Base-by-base conservation (phyloP, 2,329 filamentous ascomycete genomes). In the Aureobasidium sp. region DNA sequence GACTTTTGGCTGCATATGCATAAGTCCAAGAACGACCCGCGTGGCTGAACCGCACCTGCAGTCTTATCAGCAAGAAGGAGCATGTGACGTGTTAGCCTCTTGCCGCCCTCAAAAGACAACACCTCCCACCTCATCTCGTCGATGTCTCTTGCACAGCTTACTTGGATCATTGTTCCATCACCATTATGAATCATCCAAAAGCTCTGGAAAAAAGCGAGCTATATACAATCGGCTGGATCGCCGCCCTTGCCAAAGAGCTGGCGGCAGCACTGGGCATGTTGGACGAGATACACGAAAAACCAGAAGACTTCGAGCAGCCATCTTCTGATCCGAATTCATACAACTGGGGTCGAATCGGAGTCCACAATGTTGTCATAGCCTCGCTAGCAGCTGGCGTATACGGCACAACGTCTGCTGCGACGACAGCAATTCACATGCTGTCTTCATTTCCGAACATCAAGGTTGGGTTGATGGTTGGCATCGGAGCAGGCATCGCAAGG, bases 391-490 rank as follows among this genome's bases (percentile, higher is more conserved):
- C 20, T 9, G 66, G 67, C 1, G 14, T 27, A 0, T 52, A 56
- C 11, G 66, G 66, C 1, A 63, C 55, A 0, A 60, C 44, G 2
- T 63, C 66, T 27, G 67, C 67, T 3, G 51, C 66, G 7, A 41
- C 52, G 1, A 64, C 64, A 0, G 66, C 64, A 2, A 60, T 31
- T 2, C 41, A 63, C 1, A 67, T 65, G 66, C 58, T 57, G 0
- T 55, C 55, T 1, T 39, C 31, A 2, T 59, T 59, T 4, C 56
- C 31, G 1, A 61, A 37, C n/a, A 53, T 69, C 59, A 49, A 45
- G 36, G 48, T 69, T 17, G 66, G 68, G 9, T 41, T 69, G 6
- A 64, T 69, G 63, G 67, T 69, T 1, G 68, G 68, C 0, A 68
- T 69, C 34, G 68, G 66, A 27, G 68, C 66, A 11, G 68, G 62